Base-by-base conservation (phyloP, 441 rosid species). In the Manihot esculenta region DNA sequence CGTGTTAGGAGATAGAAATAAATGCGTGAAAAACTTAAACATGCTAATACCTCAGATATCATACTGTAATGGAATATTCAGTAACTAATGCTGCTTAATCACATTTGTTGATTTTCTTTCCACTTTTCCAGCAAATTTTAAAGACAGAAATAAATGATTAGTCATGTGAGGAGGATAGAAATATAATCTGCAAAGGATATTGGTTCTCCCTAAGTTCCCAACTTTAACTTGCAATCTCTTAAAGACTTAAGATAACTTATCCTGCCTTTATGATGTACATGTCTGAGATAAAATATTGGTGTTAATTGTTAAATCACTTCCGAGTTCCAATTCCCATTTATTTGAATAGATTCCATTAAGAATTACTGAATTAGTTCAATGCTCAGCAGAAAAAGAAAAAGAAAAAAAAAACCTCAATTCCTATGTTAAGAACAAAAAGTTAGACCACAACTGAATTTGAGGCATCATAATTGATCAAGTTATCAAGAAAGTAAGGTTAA, bases 331-430 rank as follows among this genome's bases (percentile, higher is more conserved):
- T 60, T 33, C 26, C n/a, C 44, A 30, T 8, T 42, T 12, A 75
- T 60, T 17, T 57, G 33, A 38, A 47, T n/a, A 54, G 21, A 74
- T 58, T 65, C 26, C n/a, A n/a, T n/a, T n/a, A n/a, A 71, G 8
- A 69, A 45, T 64, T 44, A 50, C 54, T 44, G 70, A n/a, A 67
- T 51, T 51, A 72, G 15, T 66, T 23, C 64, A 47, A 18, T 66
- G 17, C 62, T 53, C 45, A 33, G 54, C 58, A 59, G 33, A 59
- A 21, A 38, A 26, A n/a, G n/a, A n/a, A n/a, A n/a, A n/a, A n/a
- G n/a, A n/a, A n/a, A n/a, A n/a, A n/a, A n/a, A n/a, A n/a, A n/a
- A 76, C 11, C 26, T 27, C 26, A 38, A 68, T 30, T 53, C 44
- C 24, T 61, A 65, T 24, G 12, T 30, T 54, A 45, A 68, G 41